Conservation (phyloP, 2,329 filamentous ascomycete species). For the Didymella glomerata region DNA sequence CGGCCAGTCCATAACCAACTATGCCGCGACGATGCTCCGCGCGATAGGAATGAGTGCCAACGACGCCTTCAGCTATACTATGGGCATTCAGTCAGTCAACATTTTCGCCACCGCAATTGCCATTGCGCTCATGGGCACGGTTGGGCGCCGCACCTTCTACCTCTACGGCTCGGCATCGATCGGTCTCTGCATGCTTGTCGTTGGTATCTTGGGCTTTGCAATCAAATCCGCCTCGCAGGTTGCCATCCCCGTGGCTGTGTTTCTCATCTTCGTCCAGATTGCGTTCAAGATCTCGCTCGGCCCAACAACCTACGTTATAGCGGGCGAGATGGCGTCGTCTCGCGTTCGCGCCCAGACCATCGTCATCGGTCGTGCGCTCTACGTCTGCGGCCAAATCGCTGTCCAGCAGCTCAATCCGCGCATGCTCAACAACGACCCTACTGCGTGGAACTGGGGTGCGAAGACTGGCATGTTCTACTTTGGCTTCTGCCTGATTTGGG, state of each 20-base stretch:
- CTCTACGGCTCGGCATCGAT: not conserved
- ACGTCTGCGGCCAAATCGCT: slow-evolving; percentile 70
- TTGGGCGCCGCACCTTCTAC: not conserved
- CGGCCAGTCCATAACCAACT: not conserved
- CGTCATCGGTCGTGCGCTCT: slow-evolving; percentile 71
- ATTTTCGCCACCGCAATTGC: not conserved
- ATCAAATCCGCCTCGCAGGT: not conserved
- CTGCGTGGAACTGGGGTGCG: slow-evolving; percentile 50
- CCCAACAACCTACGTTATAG: not conserved
- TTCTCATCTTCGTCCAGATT: not conserved
- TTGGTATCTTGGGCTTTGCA: not conserved
- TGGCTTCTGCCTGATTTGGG: not conserved
- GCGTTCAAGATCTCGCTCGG: not conserved
- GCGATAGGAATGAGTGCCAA: not conserved
- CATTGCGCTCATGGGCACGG: not conserved
- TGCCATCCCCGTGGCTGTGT: not conserved
- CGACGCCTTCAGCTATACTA: not conserved
- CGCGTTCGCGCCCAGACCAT: not conserved
- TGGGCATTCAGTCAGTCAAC: not conserved
- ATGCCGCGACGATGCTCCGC: not conserved
- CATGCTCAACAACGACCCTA: slow-evolving; percentile 38
- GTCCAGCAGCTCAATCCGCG: slow-evolving; percentile 77
- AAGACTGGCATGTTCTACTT: not conserved
- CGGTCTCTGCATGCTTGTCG: not conserved
- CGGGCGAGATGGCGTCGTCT: not conserved